A percentile compares a stretch with the other conserved stretches of the same genome.
phyloP scores from a whole-genome alignment of 768 basidiomycete species.

The Leucogyrophana mollusca region DNA sequence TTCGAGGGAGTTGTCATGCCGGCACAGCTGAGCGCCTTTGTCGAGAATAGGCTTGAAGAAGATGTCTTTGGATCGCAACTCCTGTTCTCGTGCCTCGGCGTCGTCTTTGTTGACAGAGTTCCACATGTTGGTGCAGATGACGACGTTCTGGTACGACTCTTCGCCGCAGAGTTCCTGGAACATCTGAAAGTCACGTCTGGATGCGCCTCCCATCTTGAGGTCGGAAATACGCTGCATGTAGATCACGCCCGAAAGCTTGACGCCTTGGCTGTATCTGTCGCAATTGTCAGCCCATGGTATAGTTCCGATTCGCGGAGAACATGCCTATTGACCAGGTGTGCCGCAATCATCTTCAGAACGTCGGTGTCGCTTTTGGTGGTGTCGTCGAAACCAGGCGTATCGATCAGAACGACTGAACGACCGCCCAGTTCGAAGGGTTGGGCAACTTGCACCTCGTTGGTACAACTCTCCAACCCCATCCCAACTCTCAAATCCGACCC shows the following conservation, averaged over 20 bases:
- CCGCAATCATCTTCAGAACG: constrained; percentile 50
- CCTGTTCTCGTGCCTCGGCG: constrained; percentile 41
- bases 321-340: constrained; percentile 30
- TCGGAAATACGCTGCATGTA: constrained; percentile 56
- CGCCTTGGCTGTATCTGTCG: constrained; percentile 32
- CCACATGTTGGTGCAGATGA: constrained; percentile 58
- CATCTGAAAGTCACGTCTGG: constrained; percentile 47
- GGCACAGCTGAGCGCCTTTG: constrained; percentile 40
- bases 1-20: constrained; percentile 39
- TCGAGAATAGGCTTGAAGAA: constrained; percentile 54
- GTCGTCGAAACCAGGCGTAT: constrained; percentile 66
- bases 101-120: constrained; percentile 34
- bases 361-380: constrained; percentile 48
- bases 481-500: constrained; percentile 31
- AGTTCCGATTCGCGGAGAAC: constrained; percentile 8
- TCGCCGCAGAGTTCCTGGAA: constrained; percentile 55
- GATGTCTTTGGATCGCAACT: constrained; percentile 36
- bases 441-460: constrained; percentile 30
- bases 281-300: too few relatives aligned
- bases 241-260: constrained; percentile 45
- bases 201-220: constrained; percentile 46
- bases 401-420: constrained; percentile 46
- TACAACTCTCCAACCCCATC: constrained; percentile 34
- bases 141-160: constrained; percentile 46
- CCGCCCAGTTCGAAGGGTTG: constrained; percentile 25